Evolutionary conservation across 2,329 filamentous ascomycete genomes (phyloP).

Genomic region (Aspergillus floridensis): DNA sequence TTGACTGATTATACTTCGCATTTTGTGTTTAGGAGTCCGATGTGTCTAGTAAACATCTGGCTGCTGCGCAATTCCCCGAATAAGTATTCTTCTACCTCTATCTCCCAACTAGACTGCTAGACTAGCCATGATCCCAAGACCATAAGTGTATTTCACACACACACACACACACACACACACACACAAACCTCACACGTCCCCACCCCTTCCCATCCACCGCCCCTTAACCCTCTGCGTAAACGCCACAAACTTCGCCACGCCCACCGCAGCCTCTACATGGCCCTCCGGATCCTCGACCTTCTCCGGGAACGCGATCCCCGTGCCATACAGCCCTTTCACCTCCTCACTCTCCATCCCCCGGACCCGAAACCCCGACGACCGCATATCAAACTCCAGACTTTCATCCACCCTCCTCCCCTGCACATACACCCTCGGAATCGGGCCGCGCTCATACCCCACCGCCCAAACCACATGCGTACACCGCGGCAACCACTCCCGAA

Average conservation of each 20-base stretch:
- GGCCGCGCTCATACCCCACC: background rate
- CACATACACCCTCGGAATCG: background rate
- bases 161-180: too few relatives aligned
- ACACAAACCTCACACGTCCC: background rate
- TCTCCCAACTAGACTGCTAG: too few relatives aligned
- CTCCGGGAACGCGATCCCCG: background rate
- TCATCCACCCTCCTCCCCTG: background rate
- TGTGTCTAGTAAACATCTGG: too few relatives aligned
- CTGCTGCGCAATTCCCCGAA: too few relatives aligned
- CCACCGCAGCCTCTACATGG: background rate
- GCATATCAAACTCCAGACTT: background rate
- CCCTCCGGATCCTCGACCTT: background rate
- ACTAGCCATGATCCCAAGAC: too few relatives aligned
- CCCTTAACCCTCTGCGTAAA: background rate
- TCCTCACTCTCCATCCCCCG: background rate
- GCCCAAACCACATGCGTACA: background rate
- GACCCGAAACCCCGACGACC: background rate
- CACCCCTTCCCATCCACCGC: background rate
- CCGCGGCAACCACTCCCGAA: background rate
- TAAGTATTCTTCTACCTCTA: too few relatives aligned
- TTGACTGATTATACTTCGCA: too few relatives aligned
- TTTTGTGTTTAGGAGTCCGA: too few relatives aligned
- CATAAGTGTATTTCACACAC: background rate
- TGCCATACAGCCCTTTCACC: background rate
- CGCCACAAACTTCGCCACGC: background rate